Evolutionary conservation across 306 rosid genomes (phyloP).

Genomic region (Pyrus pyrifolia): DNA sequence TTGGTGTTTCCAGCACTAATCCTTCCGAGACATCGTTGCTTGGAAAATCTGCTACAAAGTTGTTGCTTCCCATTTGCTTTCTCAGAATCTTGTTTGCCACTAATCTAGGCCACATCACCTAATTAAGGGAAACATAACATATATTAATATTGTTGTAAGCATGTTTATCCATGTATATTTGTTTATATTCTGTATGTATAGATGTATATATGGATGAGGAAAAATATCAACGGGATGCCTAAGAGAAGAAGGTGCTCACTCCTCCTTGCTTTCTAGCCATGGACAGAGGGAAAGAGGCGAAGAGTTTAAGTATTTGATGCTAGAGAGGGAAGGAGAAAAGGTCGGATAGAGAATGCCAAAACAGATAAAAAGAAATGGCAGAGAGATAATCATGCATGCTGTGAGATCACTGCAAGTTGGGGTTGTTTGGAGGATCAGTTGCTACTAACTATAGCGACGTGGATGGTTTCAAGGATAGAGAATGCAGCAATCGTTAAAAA

Average conservation of each 20-base stretch:
- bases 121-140: not conserved
- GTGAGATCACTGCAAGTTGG: slow-evolving; percentile 19
- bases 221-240: not conserved
- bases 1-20: slow-evolving; percentile 30
- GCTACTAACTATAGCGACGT: slow-evolving; percentile 23
- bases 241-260: slow-evolving; percentile 15
- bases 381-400: slow-evolving; percentile 19
- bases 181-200: too few species aligned
- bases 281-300: not conserved
- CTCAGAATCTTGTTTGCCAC: slow-evolving; percentile 73
- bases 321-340: slow-evolving; percentile 7
- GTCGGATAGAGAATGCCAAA: slow-evolving; percentile 22
- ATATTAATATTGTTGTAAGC: not conserved
- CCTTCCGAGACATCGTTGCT: slow-evolving; percentile 6
- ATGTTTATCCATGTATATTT: not conserved
- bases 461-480: slow-evolving; percentile 20
- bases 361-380: slow-evolving; percentile 11
- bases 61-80: slow-evolving; percentile 64
- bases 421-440: not conserved
- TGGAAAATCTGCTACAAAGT: slow-evolving; percentile 66
- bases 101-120: slow-evolving; percentile 82
- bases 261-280: slow-evolving; percentile 30
- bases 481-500: not conserved
- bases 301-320: not conserved
- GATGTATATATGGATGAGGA: not conserved